Conservation (phyloP, 306 rosid species). For the Vachellia collinsii region DNA sequence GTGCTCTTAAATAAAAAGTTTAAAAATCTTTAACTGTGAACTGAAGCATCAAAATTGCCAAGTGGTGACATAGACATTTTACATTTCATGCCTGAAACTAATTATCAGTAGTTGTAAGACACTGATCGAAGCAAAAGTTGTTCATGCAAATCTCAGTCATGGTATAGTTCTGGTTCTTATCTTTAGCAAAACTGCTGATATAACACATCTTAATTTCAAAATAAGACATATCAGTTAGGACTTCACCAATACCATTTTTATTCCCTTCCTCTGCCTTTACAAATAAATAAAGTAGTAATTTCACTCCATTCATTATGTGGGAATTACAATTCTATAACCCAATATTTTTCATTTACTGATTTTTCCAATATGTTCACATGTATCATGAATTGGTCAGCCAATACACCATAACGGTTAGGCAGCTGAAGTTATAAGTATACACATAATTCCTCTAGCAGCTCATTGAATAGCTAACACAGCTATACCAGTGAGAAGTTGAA, state of each 20-base stretch:
- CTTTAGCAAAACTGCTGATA: neutral
- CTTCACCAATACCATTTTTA: neutral
- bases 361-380: neutral
- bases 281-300: neutral
- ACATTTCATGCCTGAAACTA: constrained; percentile 16
- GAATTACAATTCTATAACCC: neutral
- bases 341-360: neutral
- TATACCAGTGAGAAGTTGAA: neutral
- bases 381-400: neutral
- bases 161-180: neutral
- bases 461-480: neutral
- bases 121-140: neutral
- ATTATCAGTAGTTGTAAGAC: neutral
- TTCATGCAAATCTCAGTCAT: neutral
- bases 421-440: neutral
- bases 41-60: constrained; percentile 30
- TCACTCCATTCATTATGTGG: too few species aligned
- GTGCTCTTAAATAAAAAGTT: constrained; percentile 51
- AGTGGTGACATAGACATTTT: neutral
- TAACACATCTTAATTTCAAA: neutral
- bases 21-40: constrained; percentile 36
- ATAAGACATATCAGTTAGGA: neutral
- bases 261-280: neutral
- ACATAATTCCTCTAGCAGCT: neutral
- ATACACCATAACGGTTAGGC: neutral